Base-by-base conservation (phyloP, 2,329 filamentous ascomycete species). In the Geosmithia flava region DNA sequence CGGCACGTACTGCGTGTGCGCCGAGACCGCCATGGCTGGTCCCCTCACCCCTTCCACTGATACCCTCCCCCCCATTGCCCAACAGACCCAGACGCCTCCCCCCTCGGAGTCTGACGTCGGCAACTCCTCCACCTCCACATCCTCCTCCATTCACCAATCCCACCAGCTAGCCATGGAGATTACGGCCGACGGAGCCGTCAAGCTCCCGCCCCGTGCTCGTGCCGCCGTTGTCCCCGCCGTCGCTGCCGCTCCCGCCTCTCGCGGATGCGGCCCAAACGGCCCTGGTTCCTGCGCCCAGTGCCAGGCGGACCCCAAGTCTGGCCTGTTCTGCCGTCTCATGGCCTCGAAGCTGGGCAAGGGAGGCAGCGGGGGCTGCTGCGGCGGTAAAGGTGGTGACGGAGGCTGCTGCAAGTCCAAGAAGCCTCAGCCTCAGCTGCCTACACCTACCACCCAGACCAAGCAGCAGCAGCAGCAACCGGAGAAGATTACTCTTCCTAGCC, bases 201-300 rank as follows among this genome's bases (percentile, higher is more conserved):
- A 82, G 61, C 65, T 83, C 13, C 79, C 77, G 44, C 62, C 59
- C 19, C 58, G 65, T 23, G 51, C 67, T 65, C 54, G 55, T 42
- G n/a, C n/a, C 29, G 11, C 29, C 29, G 29, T 11, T 30, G 29
- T 11, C 29, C 29, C 6, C 29, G 11, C 20, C 49, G 4, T 39
- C 55, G 56, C 51, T 53, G 49, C 56, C 3, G 51, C 61, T 42
- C 52, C 58, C 23, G 51, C 59, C 29, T 49, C 61, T 1, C 58
- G 65, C 27, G 67, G 71, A 33, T 81, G 77, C 50, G 76, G 84
- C 23, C 71, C 77, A 39, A 83, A 83, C 47, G 85, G 85, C 0
- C 87, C 87, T 0, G 87, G 87, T 10, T 85, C 83, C 16, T 93
- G 87, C 59, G 77, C 83, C 3, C 85, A 91, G 65, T 93, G 87